Conservation (phyloP, 768 basidiomycete genomes). For the Collybiopsis confluens region DNA sequence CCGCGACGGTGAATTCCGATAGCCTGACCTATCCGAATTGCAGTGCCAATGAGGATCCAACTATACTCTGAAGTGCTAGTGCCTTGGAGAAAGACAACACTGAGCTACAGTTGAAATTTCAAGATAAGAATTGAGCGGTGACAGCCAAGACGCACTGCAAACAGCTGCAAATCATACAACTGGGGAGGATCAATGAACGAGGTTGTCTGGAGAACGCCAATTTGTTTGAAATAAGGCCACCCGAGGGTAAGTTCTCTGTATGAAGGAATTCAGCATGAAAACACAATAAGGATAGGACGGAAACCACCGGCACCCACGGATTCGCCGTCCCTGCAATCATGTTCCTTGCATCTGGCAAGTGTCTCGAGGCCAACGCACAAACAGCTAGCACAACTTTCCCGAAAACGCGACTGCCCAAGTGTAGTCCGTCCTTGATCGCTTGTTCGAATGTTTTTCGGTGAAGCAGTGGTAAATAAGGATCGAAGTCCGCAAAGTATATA, state of each 20-base stretch:
- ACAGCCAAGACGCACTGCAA: slow-evolving; percentile 20
- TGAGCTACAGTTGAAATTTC: slow-evolving; percentile 46
- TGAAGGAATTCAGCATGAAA: not conserved
- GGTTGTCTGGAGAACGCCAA: slow-evolving; percentile 1
- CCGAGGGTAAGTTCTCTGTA: not conserved
- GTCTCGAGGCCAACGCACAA: slow-evolving; percentile 56
- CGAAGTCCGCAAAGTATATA: slow-evolving; percentile 57
- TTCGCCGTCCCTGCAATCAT: not conserved
- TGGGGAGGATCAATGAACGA: slow-evolving; percentile 13
- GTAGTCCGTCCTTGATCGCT: slow-evolving; percentile 42
- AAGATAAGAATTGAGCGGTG: too few species aligned
- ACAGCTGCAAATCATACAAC: slow-evolving; percentile 33
- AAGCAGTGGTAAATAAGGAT: slow-evolving; percentile 59
- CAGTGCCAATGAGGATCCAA: slow-evolving; percentile 65
- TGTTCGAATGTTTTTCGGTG: slow-evolving; percentile 69
- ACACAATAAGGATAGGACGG: slow-evolving; percentile 12
- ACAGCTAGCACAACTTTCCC: slow-evolving; percentile 46
- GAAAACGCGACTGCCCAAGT: slow-evolving; percentile 46
- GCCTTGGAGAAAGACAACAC: slow-evolving; percentile 41
- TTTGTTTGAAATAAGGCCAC: slow-evolving; percentile 3
- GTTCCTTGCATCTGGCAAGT: slow-evolving; percentile 53
- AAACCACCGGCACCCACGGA: not conserved
- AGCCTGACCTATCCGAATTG: slow-evolving; percentile 68
- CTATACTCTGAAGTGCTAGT: slow-evolving; percentile 47
- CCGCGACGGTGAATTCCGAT: slow-evolving; percentile 62